These are phyloP conservation scores for Populus alba DNA, from an alignment of 345 rosid species.

Conservation along the genomic window DNA sequence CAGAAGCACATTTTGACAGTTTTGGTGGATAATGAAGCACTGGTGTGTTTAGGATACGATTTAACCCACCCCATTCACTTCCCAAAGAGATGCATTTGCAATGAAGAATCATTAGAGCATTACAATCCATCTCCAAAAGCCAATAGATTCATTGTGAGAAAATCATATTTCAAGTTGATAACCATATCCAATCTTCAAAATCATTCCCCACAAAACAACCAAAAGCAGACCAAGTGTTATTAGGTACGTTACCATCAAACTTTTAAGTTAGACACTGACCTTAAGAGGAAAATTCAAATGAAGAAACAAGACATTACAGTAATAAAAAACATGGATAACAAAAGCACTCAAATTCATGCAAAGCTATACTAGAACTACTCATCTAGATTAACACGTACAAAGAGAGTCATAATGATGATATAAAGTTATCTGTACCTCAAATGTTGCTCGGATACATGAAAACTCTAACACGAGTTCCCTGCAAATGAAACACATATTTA, in stretches of 20 bases:
- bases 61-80: not conserved
- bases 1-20: not conserved
- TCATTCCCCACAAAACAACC: not conserved
- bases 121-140: not conserved
- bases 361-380: not conserved
- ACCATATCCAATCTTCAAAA: not conserved
- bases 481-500: not conserved
- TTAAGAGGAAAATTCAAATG: not conserved
- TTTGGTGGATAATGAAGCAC: not conserved
- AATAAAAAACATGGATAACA: too few relatives aligned
- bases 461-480: conserved; percentile 88
- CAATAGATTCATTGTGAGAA: not conserved
- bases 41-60: not conserved
- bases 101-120: not conserved
- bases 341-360: not conserved
- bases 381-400: not conserved
- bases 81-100: not conserved
- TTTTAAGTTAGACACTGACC: not conserved
- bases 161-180: not conserved
- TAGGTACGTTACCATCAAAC: not conserved
- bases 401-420: not conserved
- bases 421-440: conserved; percentile 43
- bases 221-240: not conserved
- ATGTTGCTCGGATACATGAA: conserved; percentile 96
- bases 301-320: not conserved